Percentiles rank a stretch among this genome's conserved stretches.
Evolutionary conservation across 106 monocot species (phyloP).

Genomic region (Allium fistulosum): DNA sequence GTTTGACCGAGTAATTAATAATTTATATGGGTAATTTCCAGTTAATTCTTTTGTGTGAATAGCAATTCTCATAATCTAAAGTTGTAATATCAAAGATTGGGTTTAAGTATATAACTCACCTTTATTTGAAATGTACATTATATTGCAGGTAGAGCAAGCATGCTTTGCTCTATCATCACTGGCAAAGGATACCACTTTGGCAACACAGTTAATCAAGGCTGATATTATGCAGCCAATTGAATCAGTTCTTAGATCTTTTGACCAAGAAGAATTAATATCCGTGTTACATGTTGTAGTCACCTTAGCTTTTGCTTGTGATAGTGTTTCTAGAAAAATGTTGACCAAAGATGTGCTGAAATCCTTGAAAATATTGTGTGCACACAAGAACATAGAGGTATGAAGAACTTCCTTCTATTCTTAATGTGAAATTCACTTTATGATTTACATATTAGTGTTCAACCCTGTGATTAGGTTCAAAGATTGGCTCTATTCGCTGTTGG

Average conservation of each 20-base stretch:
- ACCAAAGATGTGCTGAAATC: constrained; percentile 88
- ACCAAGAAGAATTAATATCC: constrained; percentile 74
- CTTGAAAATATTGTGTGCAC: constrained; percentile 73
- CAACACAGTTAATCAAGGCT: constrained; percentile 82
- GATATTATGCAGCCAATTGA: constrained; percentile 92
- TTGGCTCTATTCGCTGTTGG: constrained; percentile 87
- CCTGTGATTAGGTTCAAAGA: constrained; percentile 61
- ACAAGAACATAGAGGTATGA: constrained; percentile 74
- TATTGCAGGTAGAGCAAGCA: constrained; percentile 91
- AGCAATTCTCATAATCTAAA: too few relatives aligned
- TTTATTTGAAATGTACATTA: neutral
- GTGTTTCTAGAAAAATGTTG: constrained; percentile 93
- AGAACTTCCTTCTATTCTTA: neutral
- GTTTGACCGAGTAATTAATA: too few relatives aligned
- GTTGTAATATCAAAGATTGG: too few relatives aligned
- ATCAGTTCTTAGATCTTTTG: constrained; percentile 61
- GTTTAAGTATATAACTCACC: neutral
- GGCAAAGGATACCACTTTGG: constrained; percentile 70
- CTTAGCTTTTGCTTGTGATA: constrained; percentile 84
- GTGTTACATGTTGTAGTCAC: constrained; percentile 81
- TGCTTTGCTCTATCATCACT: constrained; percentile 80
- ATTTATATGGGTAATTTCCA: too few relatives aligned
- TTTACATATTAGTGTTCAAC: too few relatives aligned
- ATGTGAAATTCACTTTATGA: too few relatives aligned
- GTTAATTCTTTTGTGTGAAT: too few relatives aligned